Evolutionary conservation across 371 early-diverging fungal species (phyloP).

Genomic region (Mucor lusitanicus): DNA sequence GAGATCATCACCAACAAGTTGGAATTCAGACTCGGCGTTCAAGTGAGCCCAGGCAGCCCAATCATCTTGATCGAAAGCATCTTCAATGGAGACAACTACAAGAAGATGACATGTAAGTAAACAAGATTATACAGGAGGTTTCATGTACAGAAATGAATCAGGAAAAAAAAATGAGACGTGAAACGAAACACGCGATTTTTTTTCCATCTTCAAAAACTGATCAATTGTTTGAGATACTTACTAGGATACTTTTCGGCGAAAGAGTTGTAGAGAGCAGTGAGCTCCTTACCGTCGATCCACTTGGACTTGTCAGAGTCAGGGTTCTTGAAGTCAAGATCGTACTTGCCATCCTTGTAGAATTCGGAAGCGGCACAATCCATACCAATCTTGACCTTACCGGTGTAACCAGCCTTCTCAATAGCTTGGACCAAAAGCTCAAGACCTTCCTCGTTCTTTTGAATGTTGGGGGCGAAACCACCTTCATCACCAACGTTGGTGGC

Average conservation of each 20-base stretch:
- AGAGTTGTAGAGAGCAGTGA: constrained; percentile 85
- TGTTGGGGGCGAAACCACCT: constrained; percentile 99
- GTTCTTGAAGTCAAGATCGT: constrained; percentile 98
- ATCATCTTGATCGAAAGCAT: constrained; percentile 99
- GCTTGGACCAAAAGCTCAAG: constrained; percentile 92
- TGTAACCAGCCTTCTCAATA: constrained; percentile 93
- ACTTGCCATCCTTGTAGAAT: constrained; percentile 95
- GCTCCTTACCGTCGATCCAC: constrained; percentile 77
- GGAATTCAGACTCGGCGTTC: constrained; percentile 66
- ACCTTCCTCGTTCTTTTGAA: constrained; percentile 97
- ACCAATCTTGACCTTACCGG: constrained; percentile 95
- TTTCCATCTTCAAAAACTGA: background rate
- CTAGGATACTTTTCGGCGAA: constrained; percentile 91
- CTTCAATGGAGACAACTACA: constrained; percentile 94
- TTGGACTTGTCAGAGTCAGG: constrained; percentile 79
- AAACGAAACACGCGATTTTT: background rate
- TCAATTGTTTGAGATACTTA: constrained; percentile 22
- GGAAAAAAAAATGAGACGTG: background rate
- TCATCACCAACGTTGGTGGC: constrained; percentile 99
- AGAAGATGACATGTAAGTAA: background rate
- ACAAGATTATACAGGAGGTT: background rate
- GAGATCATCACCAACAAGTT: constrained; percentile 99
- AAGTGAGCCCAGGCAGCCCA: constrained; percentile 92
- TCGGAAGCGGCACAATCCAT: constrained; percentile 99
- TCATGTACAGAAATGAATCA: background rate